These are phyloP conservation scores for Salvia sclarea DNA, from an alignment of 305 asterid genomes.

Conservation along the genomic window DNA sequence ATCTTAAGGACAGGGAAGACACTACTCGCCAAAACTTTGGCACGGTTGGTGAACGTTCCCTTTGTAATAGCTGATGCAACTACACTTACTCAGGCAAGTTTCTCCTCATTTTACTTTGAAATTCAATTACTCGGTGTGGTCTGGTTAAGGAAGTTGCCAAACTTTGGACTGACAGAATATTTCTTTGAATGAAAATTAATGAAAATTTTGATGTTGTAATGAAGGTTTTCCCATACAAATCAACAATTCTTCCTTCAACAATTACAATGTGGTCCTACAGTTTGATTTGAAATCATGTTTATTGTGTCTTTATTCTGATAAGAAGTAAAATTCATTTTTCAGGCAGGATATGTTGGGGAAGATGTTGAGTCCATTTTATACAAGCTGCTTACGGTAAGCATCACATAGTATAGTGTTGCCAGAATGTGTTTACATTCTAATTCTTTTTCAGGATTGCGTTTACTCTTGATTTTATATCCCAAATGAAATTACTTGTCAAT, in stretches of 20 bases:
- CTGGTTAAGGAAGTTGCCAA: background rate
- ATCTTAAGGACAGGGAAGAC: slow-evolving; percentile 99
- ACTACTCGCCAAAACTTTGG: slow-evolving; percentile 94
- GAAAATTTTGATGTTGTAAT: slow-evolving; percentile 10
- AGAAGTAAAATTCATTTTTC: slow-evolving; percentile 35
- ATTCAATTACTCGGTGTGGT: slow-evolving; percentile 1
- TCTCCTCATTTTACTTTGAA: slow-evolving; percentile 20
- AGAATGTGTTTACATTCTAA: background rate
- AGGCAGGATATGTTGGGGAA: slow-evolving; percentile 99
- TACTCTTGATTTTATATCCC: slow-evolving; percentile 1
- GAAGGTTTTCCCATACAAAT: slow-evolving; percentile 12
- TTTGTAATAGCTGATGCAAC: slow-evolving; percentile 98
- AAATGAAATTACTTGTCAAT: background rate
- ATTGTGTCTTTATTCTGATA: slow-evolving; percentile 15
- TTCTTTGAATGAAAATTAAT: background rate
- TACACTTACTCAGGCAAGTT: slow-evolving; percentile 91
- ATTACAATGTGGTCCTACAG: slow-evolving; percentile 9
- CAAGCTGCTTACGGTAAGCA: slow-evolving; percentile 79
- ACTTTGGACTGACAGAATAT: slow-evolving; percentile 19
- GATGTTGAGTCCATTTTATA: slow-evolving; percentile 96
- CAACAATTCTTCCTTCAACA: slow-evolving; percentile 4
- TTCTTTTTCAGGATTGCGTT: slow-evolving; percentile 5
- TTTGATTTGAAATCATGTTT: slow-evolving; percentile 10
- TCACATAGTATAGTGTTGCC: slow-evolving; percentile 1
- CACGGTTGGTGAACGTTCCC: slow-evolving; percentile 94